Conservation (phyloP, 2,329 filamentous ascomycete genomes). For the Exophiala oligosperma region DNA sequence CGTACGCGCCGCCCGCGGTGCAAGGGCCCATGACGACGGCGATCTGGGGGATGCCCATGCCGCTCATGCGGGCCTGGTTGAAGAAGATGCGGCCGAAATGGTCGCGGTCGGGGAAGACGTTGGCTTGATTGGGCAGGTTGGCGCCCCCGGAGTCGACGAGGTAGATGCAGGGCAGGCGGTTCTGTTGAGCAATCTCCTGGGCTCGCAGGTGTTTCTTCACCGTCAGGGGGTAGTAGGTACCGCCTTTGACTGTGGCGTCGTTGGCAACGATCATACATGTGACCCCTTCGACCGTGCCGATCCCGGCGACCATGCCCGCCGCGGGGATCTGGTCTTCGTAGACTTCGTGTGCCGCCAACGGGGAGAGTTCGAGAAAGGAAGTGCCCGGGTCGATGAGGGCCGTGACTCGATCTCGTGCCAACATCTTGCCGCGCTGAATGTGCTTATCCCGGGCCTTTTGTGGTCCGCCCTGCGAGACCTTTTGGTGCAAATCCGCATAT, state of each 20-base stretch:
- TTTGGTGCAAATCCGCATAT: slow-evolving; percentile 68
- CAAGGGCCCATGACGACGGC: slow-evolving; percentile 97
- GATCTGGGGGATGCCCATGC: slow-evolving; percentile 85
- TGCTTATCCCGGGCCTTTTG: slow-evolving; percentile 86
- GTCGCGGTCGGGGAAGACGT: slow-evolving; percentile 92
- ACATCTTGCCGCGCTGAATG: slow-evolving; percentile 84
- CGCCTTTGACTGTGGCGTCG: slow-evolving; percentile 95
- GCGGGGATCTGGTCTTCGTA: slow-evolving; percentile 89
- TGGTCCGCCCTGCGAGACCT: slow-evolving; percentile 73
- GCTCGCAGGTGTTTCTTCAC: slow-evolving; percentile 96
- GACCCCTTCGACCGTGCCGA: slow-evolving; percentile 87
- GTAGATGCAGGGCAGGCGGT: slow-evolving; percentile 82
- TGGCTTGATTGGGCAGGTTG: slow-evolving; percentile 90
- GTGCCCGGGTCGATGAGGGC: slow-evolving; percentile 86
- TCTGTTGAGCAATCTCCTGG: slow-evolving; percentile 87
- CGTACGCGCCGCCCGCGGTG: slow-evolving; percentile 92
- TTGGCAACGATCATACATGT: slow-evolving; percentile 93
- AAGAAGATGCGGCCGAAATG: slow-evolving; percentile 98
- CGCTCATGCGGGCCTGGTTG: slow-evolving; percentile 94
- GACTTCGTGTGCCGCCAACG: slow-evolving; percentile 82
- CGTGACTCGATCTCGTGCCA: slow-evolving; percentile 84
- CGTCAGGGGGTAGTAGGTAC: slow-evolving; percentile 95
- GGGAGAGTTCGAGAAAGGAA: slow-evolving; percentile 88
- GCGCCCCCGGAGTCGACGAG: slow-evolving; percentile 94
- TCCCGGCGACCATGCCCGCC: slow-evolving; percentile 87